A percentile compares a stretch with the other conserved stretches of the same genome.
These are phyloP conservation scores for Eurotiales sp. DNA, from an alignment of 2,329 filamentous ascomycete species.

Conservation along the genomic window DNA sequence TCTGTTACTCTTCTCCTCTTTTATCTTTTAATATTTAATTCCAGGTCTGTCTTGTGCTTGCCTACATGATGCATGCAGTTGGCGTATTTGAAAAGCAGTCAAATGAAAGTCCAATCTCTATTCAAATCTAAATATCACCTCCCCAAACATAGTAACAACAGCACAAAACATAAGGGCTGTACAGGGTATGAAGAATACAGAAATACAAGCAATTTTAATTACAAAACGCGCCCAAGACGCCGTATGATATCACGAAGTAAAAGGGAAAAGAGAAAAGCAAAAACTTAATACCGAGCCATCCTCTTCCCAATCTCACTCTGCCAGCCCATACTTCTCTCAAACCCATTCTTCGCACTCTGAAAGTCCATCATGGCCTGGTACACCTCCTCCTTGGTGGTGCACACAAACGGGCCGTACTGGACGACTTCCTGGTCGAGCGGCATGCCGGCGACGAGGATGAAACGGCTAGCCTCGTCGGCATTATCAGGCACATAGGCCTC, in stretches of 20 bases:
- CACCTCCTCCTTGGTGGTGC: conserved; percentile 67
- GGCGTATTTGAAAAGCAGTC: no score
- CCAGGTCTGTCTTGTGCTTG: no score
- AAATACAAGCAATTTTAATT: no score
- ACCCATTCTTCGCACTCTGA: conserved; percentile 69
- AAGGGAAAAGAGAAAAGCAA: background rate
- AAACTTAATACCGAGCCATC: conserved; percentile 51
- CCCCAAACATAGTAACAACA: background rate
- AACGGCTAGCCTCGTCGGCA: conserved; percentile 53
- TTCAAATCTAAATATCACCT: no score
- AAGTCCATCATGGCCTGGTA: conserved; percentile 74
- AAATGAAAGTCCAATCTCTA: no score
- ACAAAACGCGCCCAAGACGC: no score
- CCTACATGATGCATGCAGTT: no score
- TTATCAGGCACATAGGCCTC: conserved; percentile 64
- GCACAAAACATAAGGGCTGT: background rate
- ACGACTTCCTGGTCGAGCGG: conserved; percentile 77
- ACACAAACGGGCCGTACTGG: conserved; percentile 83
- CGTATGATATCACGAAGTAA: background rate
- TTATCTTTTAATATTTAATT: no score
- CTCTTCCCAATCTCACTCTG: conserved; percentile 80
- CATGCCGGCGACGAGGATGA: conserved; percentile 70
- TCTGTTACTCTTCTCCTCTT: no score
- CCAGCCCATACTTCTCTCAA: conserved; percentile 76
- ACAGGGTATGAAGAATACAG: background rate